These are phyloP conservation scores for Tulasnella calospora DNA, from an alignment of 768 basidiomycete genomes.

Conservation along the genomic window DNA sequence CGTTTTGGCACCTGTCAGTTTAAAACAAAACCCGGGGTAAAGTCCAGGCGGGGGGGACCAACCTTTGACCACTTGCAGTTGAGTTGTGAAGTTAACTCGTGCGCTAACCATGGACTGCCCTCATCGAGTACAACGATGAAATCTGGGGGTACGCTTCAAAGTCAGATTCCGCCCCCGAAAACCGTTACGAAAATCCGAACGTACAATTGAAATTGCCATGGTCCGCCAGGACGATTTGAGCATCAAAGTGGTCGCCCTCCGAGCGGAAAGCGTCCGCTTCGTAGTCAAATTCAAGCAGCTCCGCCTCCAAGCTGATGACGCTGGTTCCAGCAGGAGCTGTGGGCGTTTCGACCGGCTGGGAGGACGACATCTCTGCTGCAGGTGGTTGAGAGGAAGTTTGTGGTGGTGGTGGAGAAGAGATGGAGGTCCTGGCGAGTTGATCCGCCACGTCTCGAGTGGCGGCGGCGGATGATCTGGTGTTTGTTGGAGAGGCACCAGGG, in stretches of 20 bases:
- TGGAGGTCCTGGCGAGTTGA: constrained; percentile 13
- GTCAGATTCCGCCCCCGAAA: too few relatives aligned
- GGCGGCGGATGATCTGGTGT: not conserved
- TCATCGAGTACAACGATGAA: constrained; percentile 36
- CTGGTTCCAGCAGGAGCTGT: not conserved
- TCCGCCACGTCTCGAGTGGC: not conserved
- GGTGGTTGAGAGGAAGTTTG: constrained; percentile 20
- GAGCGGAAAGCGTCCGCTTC: constrained; percentile 37
- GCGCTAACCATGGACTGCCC: constrained; percentile 50
- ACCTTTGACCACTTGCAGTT: constrained; percentile 39
- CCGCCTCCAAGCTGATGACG: constrained; percentile 18
- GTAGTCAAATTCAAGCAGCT: constrained; percentile 60
- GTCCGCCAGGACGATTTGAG: constrained; percentile 18
- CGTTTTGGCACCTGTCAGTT: not conserved
- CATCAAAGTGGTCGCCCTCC: constrained; percentile 18
- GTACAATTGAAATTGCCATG: constrained; percentile 23
- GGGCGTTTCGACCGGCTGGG: constrained; percentile 20
- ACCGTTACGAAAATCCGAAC: not conserved
- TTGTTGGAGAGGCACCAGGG: constrained; percentile 16
- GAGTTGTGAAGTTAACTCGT: constrained; percentile 61
- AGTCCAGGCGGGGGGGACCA: not conserved
- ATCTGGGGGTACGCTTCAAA: constrained; percentile 25
- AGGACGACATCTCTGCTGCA: constrained; percentile 30
- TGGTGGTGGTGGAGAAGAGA: not conserved
- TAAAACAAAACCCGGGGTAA: not conserved